These are phyloP conservation scores for Dryas octopetala DNA, from an alignment of 306 rosid genomes.

Conservation along the genomic window DNA sequence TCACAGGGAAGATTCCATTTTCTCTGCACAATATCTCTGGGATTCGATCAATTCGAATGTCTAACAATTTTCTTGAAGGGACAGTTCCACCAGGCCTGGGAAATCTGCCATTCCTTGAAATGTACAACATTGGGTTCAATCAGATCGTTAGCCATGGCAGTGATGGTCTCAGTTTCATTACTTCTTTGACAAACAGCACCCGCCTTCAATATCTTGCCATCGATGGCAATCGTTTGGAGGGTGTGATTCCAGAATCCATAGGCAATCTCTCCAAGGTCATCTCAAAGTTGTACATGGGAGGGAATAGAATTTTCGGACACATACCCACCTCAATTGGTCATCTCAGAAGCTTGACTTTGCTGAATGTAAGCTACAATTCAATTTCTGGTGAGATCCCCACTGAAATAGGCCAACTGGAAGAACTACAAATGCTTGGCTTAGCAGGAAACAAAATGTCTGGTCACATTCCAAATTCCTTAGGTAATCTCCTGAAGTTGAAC, in stretches of 20 bases:
- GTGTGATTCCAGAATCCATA: slow-evolving; percentile 60
- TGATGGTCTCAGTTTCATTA: slow-evolving; percentile 50
- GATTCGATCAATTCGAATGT: slow-evolving; percentile 48
- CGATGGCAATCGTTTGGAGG: slow-evolving; percentile 55
- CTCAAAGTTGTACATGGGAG: slow-evolving; percentile 56
- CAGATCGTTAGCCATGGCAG: slow-evolving; percentile 45
- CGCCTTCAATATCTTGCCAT: slow-evolving; percentile 48
- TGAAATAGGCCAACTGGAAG: slow-evolving; percentile 49
- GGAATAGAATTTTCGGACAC: slow-evolving; percentile 54
- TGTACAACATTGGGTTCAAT: slow-evolving; percentile 67
- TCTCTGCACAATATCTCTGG: slow-evolving; percentile 71
- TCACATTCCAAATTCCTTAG: slow-evolving; percentile 55
- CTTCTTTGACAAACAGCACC: slow-evolving; percentile 61
- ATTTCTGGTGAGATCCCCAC: slow-evolving; percentile 62
- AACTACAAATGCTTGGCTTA: slow-evolving; percentile 43
- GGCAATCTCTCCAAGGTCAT: slow-evolving; percentile 69
- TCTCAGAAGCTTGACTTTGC: slow-evolving; percentile 52
- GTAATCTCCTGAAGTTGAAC: slow-evolving; percentile 51
- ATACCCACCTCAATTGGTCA: slow-evolving; percentile 60
- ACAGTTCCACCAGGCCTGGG: slow-evolving; percentile 73
- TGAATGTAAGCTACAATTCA: slow-evolving; percentile 58
- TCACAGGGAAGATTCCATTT: slow-evolving; percentile 65
- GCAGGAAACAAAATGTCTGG: slow-evolving; percentile 56
- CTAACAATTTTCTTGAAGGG: slow-evolving; percentile 53
- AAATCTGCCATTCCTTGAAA: slow-evolving; percentile 53